phyloP scores from a whole-genome alignment of 73 alveolate genomes.

The Paramecium tetraurelia region DNA sequence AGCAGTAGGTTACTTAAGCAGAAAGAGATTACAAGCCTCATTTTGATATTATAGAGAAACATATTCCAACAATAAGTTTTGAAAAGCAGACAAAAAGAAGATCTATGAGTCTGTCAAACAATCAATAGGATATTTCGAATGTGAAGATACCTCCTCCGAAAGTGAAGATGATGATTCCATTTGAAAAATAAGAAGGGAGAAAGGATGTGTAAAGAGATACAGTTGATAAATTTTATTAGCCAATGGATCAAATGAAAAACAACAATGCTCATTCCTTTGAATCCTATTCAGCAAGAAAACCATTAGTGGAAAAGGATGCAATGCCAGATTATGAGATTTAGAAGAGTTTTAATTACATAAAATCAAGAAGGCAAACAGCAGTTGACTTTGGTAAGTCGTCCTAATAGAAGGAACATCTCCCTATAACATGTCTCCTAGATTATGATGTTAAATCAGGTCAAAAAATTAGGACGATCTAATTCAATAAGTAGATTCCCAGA shows the following conservation, averaged over 20 bases:
- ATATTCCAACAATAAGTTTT: constrained; percentile 5
- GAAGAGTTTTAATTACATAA: neutral
- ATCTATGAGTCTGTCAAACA: constrained; percentile 3
- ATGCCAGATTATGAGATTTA: constrained; percentile 35
- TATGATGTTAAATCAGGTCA: neutral
- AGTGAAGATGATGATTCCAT: neutral
- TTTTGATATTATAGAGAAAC: constrained; percentile 1
- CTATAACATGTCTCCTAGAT: neutral
- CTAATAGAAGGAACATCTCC: neutral
- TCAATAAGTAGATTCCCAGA: neutral
- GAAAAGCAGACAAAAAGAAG: constrained; percentile 12
- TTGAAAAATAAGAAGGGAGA: constrained; percentile 27
- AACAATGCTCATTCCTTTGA: constrained; percentile 42
- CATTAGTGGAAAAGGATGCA: neutral
- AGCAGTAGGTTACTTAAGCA: neutral
- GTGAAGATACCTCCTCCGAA: neutral
- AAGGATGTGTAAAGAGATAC: neutral
- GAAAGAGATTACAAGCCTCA: constrained; percentile 41
- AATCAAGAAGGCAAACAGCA: neutral
- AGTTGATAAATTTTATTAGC: constrained; percentile 5
- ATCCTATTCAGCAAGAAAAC: constrained; percentile 37
- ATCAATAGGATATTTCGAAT: neutral
- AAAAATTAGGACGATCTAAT: neutral
- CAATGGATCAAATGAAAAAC: neutral
- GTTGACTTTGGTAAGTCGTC: neutral